Evolutionary conservation across 805 yeast genomes (phyloP).

Genomic region (Kazachstania bromeliacearum): DNA sequence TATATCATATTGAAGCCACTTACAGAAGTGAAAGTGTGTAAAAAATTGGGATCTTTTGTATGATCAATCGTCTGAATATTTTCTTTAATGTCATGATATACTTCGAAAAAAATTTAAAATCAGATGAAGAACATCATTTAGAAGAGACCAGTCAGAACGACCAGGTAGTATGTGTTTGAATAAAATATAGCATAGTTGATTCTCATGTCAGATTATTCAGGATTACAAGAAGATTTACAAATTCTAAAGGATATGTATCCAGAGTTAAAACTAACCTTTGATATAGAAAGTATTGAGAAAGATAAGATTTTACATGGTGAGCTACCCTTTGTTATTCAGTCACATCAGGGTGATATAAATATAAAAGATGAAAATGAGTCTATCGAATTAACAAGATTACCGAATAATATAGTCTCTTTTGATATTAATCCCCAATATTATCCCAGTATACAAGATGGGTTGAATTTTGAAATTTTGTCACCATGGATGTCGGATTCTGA

Average conservation of each 20-base stretch:
- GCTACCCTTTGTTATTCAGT: conserved; percentile 12
- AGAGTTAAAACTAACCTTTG: conserved; percentile 13
- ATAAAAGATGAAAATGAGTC: conserved; percentile 7
- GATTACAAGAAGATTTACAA: conserved; percentile 13
- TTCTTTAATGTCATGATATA: too few relatives aligned
- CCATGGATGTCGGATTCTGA: conserved; percentile 26
- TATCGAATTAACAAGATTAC: conserved; percentile 9
- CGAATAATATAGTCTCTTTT: conserved; percentile 11
- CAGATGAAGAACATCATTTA: too few relatives aligned
- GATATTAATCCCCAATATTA: conserved; percentile 9
- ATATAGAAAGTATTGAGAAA: background rate
- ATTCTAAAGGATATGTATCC: conserved; percentile 27
- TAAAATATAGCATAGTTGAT: too few relatives aligned
- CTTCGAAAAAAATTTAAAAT: too few relatives aligned
- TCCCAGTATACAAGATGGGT: conserved; percentile 13
- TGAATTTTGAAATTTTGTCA: conserved; percentile 20
- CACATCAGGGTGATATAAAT: conserved; percentile 8
- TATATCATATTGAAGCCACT: too few relatives aligned
- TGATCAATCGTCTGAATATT: too few relatives aligned
- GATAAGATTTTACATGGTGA: conserved; percentile 8
- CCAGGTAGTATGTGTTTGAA: too few relatives aligned
- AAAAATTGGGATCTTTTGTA: too few relatives aligned
- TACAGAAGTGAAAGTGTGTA: too few relatives aligned
- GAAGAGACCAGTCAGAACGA: too few relatives aligned
- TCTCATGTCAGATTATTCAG: too few relatives aligned